These are phyloP conservation scores for Halophytophthora polymorphica DNA, from an alignment of 352 stramenopile genomes.

Conservation along the genomic window DNA sequence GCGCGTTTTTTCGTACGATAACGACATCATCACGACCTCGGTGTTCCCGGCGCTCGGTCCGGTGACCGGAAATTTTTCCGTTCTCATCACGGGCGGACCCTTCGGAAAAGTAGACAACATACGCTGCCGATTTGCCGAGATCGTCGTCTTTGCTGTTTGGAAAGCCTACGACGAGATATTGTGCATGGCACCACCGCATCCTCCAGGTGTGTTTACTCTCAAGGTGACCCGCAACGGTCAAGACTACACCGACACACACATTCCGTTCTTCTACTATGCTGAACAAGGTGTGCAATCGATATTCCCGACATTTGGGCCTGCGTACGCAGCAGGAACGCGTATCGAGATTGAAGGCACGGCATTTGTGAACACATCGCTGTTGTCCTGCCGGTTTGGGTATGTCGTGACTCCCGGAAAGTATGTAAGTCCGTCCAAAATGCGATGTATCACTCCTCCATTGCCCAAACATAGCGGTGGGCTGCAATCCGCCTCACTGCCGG, in stretches of 20 bases:
- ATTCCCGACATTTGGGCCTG: conserved; percentile 87
- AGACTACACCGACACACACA: conserved; percentile 75
- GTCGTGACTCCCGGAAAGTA: conserved; percentile 82
- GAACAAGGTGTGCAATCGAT: conserved; percentile 74
- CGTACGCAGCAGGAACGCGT: conserved; percentile 68
- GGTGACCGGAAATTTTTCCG: conserved; percentile 83
- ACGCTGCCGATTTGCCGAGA: conserved; percentile 84
- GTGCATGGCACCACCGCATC: conserved; percentile 71
- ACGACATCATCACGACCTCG: conserved; percentile 47
- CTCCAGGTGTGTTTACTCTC: conserved; percentile 68
- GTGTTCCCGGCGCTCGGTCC: conserved; percentile 80
- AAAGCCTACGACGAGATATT: conserved; percentile 62
- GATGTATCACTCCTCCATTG: conserved; percentile 79
- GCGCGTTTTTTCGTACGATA: conserved; percentile 82
- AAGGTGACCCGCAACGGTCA: conserved; percentile 91
- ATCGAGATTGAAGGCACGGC: conserved; percentile 81
- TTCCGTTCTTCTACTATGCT: conserved; percentile 85
- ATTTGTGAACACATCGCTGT: conserved; percentile 86
- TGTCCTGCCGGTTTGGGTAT: conserved; percentile 89
- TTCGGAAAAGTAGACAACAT: conserved; percentile 76
- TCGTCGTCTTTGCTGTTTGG: conserved; percentile 66
- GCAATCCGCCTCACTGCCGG: conserved; percentile 53
- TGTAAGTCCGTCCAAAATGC: conserved; percentile 71
- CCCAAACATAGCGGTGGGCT: conserved; percentile 52
- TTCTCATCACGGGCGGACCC: conserved; percentile 76